Percentiles rank a stretch among this genome's conserved stretches.
phyloP scores from a whole-genome alignment of 345 rosid species.

The Brassica carinata region DNA sequence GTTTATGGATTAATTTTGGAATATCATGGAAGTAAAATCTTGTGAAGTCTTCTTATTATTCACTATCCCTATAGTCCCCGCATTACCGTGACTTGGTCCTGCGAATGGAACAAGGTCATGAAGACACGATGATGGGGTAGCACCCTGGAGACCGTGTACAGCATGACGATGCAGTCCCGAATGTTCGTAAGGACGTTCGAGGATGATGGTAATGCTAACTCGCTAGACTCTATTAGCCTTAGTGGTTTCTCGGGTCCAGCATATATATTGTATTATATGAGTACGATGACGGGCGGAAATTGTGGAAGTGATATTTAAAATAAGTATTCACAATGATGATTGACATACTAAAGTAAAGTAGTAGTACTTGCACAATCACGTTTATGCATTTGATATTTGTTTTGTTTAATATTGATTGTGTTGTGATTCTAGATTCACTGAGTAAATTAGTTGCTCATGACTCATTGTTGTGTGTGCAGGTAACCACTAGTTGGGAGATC shows the following conservation, averaged over 20 bases:
- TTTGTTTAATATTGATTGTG: neutral
- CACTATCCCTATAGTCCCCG: neutral
- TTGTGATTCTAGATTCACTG: neutral
- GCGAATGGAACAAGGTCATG: neutral
- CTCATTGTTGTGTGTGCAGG: neutral
- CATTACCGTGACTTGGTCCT: neutral
- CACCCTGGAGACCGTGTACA: neutral
- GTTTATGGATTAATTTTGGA: no score
- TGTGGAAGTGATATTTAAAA: neutral
- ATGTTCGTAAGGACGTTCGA: neutral
- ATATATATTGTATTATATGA: neutral
- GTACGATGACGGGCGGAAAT: neutral
- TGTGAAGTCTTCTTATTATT: no score
- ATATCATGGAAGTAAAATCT: no score
- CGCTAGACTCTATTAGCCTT: neutral
- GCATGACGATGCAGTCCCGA: neutral
- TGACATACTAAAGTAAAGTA: no score
- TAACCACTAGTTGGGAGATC: neutral
- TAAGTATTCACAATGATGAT: no score
- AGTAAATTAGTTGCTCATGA: neutral
- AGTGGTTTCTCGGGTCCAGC: neutral
- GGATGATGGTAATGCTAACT: neutral
- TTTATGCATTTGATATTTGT: neutral
- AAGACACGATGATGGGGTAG: neutral
- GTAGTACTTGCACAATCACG: neutral